Percentiles rank a stretch among this genome's conserved stretches.
phyloP scores from a whole-genome alignment of 768 basidiomycete genomes.

The Cystobasidium tubakii region DNA sequence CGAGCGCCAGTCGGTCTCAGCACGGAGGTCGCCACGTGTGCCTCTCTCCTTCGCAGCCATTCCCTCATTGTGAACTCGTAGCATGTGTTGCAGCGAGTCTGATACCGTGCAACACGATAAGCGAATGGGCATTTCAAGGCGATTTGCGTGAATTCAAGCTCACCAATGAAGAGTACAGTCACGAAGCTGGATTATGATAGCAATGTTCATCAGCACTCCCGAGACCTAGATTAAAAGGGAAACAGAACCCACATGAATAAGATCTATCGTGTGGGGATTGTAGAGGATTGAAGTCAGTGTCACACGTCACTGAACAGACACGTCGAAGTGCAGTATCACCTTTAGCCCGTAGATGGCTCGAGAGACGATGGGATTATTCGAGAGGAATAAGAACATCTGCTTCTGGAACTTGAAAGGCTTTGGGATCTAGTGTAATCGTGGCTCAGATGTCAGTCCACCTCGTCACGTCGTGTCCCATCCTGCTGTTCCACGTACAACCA shows the following conservation, averaged over 20 bases:
- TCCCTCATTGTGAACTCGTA: conserved; percentile 36
- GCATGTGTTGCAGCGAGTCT: conserved; percentile 40
- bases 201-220: background rate
- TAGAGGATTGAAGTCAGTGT: background rate
- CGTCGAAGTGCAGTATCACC: background rate
- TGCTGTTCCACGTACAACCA: conserved; percentile 16
- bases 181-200: conserved; percentile 26
- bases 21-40: conserved; percentile 56
- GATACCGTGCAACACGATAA: background rate
- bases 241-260: conserved; percentile 34
- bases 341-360: conserved; percentile 29
- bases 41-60: conserved; percentile 33
- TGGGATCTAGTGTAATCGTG: conserved; percentile 21
- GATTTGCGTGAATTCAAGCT: background rate
- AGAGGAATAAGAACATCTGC: conserved; percentile 37
- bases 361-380: conserved; percentile 29
- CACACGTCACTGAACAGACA: background rate
- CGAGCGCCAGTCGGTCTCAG: conserved; percentile 82
- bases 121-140: background rate
- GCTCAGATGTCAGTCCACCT: background rate
- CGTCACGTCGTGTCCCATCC: background rate
- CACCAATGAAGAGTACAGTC: conserved; percentile 36
- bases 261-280: conserved; percentile 13
- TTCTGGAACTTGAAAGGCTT: conserved; percentile 34
- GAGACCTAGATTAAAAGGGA: background rate